Conservation (phyloP, 768 basidiomycete species). For the Sutorius australiensis region DNA sequence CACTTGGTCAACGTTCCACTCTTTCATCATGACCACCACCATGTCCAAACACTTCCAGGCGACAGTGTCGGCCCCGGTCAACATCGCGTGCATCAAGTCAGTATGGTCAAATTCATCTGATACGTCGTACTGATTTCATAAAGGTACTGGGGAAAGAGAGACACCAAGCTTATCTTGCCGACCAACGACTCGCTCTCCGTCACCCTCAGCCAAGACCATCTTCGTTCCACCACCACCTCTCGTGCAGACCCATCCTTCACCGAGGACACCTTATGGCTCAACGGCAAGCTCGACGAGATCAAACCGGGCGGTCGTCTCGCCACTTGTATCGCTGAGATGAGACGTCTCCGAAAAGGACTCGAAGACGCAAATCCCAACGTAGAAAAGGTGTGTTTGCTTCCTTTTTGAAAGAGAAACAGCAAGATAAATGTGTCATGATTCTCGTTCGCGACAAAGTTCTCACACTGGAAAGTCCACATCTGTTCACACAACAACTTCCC, state of each 20-base stretch:
- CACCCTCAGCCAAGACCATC: conserved; percentile 93
- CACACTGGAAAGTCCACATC: conserved; percentile 70
- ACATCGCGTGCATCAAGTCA: conserved; percentile 98
- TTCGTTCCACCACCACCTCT: conserved; percentile 90
- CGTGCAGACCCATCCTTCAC: conserved; percentile 73
- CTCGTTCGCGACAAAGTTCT: conserved; percentile 14
- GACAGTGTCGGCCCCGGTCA: conserved; percentile 90
- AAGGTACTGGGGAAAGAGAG: conserved; percentile 99
- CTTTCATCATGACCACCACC: conserved; percentile 19
- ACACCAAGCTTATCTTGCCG: conserved; percentile 91
- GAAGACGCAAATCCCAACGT: conserved; percentile 66
- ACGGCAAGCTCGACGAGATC: conserved; percentile 89
- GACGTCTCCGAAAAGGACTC: conserved; percentile 63
- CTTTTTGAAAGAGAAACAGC: neutral
- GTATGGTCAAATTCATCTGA: conserved; percentile 13
- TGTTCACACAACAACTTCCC: conserved; percentile 98
- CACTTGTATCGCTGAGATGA: conserved; percentile 88
- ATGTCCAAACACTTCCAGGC: conserved; percentile 70
- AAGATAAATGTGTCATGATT: neutral
- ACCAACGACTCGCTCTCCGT: conserved; percentile 99
- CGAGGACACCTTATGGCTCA: conserved; percentile 87
- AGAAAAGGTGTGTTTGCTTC: conserved; percentile 51
- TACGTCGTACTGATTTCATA: conserved; percentile 6
- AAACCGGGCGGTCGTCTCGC: conserved; percentile 72
- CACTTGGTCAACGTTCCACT: conserved; percentile 1